Conservation (phyloP, 2,329 filamentous ascomycete genomes). For the Lasiodiplodia theobromae region DNA sequence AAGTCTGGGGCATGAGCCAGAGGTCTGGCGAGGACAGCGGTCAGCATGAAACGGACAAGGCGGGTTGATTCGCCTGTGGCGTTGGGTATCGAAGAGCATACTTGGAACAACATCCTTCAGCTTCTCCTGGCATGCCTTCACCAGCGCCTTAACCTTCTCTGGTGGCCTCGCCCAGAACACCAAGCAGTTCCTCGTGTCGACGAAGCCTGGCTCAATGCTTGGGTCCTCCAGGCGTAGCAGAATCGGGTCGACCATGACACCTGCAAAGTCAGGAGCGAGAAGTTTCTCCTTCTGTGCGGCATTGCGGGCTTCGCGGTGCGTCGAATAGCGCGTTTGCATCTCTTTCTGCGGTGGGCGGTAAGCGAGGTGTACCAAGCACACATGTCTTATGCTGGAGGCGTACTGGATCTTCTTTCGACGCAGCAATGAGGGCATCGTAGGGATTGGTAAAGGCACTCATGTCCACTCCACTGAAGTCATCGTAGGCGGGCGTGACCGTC, state of each 20-base stretch:
- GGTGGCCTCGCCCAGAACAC: constrained; percentile 90
- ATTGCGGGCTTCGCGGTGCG: constrained; percentile 78
- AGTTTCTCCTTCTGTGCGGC: constrained; percentile 77
- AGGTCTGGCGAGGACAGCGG: constrained; percentile 61
- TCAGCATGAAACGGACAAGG: not conserved
- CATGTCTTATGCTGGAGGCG: constrained; percentile 35
- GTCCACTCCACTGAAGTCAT: constrained; percentile 50
- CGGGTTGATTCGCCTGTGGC: not conserved
- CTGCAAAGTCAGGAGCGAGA: constrained; percentile 70
- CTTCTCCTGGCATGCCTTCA: constrained; percentile 71
- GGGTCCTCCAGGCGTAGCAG: constrained; percentile 73
- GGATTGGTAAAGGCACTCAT: constrained; percentile 67
- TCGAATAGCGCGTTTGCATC: constrained; percentile 75
- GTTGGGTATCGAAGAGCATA: constrained; percentile 51
- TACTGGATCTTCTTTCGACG: constrained; percentile 73
- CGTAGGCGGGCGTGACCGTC: constrained; percentile 30
- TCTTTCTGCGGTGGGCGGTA: constrained; percentile 55
- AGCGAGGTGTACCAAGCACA: not conserved
- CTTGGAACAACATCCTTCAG: constrained; percentile 71
- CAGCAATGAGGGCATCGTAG: constrained; percentile 75
- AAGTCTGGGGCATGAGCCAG: constrained; percentile 83
- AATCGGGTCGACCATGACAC: constrained; percentile 78
- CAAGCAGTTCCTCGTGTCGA: constrained; percentile 80
- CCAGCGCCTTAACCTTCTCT: constrained; percentile 70
- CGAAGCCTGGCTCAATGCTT: constrained; percentile 70